Percentiles rank a stretch among this genome's conserved stretches.
Evolutionary conservation across 305 asterid genomes (phyloP).

Genomic region (Lippia alba): DNA sequence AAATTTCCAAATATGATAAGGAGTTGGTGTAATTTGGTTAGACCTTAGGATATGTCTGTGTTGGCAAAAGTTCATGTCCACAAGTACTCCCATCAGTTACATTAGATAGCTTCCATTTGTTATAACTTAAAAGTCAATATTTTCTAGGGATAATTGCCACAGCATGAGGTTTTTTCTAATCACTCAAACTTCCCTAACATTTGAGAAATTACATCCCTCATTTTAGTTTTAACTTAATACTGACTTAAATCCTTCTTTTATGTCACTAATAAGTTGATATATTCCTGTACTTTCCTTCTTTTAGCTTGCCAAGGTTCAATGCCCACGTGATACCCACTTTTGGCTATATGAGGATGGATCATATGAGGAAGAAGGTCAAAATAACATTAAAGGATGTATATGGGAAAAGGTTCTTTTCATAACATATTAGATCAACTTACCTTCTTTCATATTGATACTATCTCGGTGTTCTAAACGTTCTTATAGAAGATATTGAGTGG

Average conservation of each 20-base stretch:
- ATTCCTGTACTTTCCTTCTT: constrained; percentile 27
- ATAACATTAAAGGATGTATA: constrained; percentile 76
- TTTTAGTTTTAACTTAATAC: not conserved
- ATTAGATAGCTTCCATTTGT: constrained; percentile 1
- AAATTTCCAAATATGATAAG: too few species aligned
- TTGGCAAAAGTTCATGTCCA: too few species aligned
- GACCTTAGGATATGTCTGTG: too few species aligned
- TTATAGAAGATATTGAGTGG: constrained; percentile 44
- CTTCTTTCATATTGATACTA: not conserved
- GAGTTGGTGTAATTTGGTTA: too few species aligned
- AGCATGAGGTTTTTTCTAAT: too few species aligned
- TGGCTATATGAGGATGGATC: constrained; percentile 91
- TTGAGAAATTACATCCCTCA: too few species aligned
- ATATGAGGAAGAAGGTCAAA: constrained; percentile 94
- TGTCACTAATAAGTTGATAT: constrained; percentile 23
- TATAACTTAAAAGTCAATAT: too few species aligned
- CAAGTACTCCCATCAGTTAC: constrained; percentile 3
- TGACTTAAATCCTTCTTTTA: constrained; percentile 5
- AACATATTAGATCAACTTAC: constrained; percentile 2
- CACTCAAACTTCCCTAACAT: too few species aligned
- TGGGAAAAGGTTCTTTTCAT: constrained; percentile 72
- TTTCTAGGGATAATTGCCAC: too few species aligned
- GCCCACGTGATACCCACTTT: constrained; percentile 73
- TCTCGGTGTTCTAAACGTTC: constrained; percentile 22
- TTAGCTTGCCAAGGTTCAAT: constrained; percentile 86